Evolutionary conservation across 2,329 filamentous ascomycete species (phyloP).

Genomic region (Mycosphaerella arachidis): DNA sequence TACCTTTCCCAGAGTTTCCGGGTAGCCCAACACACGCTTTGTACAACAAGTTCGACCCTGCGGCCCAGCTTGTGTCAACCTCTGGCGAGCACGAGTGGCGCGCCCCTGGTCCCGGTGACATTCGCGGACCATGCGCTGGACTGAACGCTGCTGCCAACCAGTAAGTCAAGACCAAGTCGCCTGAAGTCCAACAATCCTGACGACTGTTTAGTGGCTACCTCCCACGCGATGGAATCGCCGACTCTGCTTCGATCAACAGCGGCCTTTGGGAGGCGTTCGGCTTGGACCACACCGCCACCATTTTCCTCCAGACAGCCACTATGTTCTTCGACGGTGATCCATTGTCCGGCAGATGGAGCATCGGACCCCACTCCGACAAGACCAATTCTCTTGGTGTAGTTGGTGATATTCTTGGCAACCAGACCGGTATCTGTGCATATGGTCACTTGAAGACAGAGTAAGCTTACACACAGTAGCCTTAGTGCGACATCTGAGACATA

Average conservation of each 20-base stretch:
- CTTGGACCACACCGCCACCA: conserved; percentile 21
- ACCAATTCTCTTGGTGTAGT: conserved; percentile 22
- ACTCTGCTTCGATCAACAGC: conserved; percentile 20
- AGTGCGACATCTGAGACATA: too few relatives aligned
- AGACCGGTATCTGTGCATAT: conserved; percentile 26
- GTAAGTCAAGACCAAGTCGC: neutral
- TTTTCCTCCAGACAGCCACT: conserved; percentile 25
- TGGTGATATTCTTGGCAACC: conserved; percentile 22
- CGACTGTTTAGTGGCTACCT: conserved; percentile 15
- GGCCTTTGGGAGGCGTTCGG: conserved; percentile 21
- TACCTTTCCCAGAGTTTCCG: conserved; percentile 23
- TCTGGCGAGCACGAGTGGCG: conserved; percentile 26
- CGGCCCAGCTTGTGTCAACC: conserved; percentile 23
- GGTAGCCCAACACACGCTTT: conserved; percentile 18
- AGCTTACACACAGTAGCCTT: too few relatives aligned
- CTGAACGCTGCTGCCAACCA: conserved; percentile 27
- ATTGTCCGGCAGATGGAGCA: conserved; percentile 18
- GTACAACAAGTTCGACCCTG: conserved; percentile 27
- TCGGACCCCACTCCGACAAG: conserved; percentile 18
- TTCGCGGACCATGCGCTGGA: conserved; percentile 29
- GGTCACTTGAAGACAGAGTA: conserved; percentile 20
- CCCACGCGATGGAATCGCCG: conserved; percentile 19
- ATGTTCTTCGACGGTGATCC: conserved; percentile 25
- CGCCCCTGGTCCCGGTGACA: conserved; percentile 14
- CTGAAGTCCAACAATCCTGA: neutral